Evolutionary conservation across 163 green algal species (phyloP), one percentile per base, ranked within the genome.

Genomic region (Coccomyxa subellipsoidea): DNA sequence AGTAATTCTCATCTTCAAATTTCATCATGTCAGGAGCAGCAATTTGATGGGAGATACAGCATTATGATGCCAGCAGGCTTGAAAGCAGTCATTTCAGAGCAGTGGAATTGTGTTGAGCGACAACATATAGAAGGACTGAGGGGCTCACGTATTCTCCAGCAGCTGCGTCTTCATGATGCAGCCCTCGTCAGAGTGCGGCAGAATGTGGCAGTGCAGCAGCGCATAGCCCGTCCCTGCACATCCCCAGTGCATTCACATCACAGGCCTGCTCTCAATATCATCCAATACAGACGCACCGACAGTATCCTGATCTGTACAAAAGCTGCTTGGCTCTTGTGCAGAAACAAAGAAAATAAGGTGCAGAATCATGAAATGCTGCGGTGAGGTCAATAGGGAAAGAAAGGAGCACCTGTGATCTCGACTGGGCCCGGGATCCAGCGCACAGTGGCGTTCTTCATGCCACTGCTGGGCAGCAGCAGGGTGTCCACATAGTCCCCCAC

Each of bases 121-220:
- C n/a, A n/a, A n/a, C n/a, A n/a, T n/a, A 10, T 10, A 54, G 39
- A 10, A 54, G 39, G 39, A 54, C 39, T 54, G 39, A 8, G 39
- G 39, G 39, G 39, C 47, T 59, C 66, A 80, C 40, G 8, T 77
- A 39, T 84, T 79, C 32, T 69, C 32, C 38, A 85, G 59, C n/a
- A 85, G 34, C n/a, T 85, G 81, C 29, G 59, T 79, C 37, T 82
- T 82, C 81, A 85, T 79, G 54, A 85, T 80, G 40, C 82, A 85
- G 38, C 82, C 82, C 69, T 85, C 82, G 53, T 85, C 82, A 23
- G 76, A 47, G 37, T 85, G 82, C 23, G 82, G 82, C 69, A 82
- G 69, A 29, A 85, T 80, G 77, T 85, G 82, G 37, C 82, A 85
- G 59, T 85, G 82, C 69, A 85, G 69, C 82, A 85, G 76, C 34